Conservation (phyloP, 371 early-diverging fungal species). For the Apophysomyces variabilis region DNA sequence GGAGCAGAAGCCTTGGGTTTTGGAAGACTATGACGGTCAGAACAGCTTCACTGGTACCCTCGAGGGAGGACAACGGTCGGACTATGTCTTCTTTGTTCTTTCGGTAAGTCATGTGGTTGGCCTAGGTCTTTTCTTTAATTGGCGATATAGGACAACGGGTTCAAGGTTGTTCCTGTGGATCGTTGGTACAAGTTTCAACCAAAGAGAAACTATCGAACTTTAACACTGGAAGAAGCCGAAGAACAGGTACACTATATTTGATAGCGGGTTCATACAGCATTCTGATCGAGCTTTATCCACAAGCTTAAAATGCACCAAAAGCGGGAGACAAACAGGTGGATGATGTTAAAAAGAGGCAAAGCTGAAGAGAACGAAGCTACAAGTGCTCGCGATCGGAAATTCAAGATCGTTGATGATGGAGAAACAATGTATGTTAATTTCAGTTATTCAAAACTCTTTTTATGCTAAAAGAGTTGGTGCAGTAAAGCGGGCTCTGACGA, state of each 20-base stretch:
- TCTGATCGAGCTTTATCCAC: not conserved
- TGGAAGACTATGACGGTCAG: constrained; percentile 75
- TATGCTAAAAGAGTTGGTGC: not conserved
- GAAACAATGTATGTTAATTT: constrained; percentile 14
- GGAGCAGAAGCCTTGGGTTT: constrained; percentile 80
- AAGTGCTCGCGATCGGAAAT: constrained; percentile 28
- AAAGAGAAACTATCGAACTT: constrained; percentile 77
- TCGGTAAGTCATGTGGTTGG: constrained; percentile 22
- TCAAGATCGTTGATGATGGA: constrained; percentile 40
- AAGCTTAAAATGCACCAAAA: constrained; percentile 59
- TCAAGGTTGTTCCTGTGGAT: constrained; percentile 86
- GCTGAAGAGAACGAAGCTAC: constrained; percentile 38
- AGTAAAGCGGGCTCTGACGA: constrained; percentile 33
- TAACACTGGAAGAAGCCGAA: constrained; percentile 94
- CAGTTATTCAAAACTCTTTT: not conserved
- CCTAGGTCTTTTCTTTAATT: not conserved
- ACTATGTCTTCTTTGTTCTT: constrained; percentile 85
- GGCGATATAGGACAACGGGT: constrained; percentile 65
- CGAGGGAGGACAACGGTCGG: constrained; percentile 78
- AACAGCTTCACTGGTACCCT: constrained; percentile 75
- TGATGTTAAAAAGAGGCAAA: constrained; percentile 67
- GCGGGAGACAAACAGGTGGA: constrained; percentile 68
- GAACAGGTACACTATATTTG: constrained; percentile 62
- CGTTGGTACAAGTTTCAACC: constrained; percentile 93
- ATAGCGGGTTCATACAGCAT: not conserved